These are phyloP conservation scores for Bondarzewia mesenterica DNA, from an alignment of 1,284 basidiomycete genomes.

Conservation along the genomic window DNA sequence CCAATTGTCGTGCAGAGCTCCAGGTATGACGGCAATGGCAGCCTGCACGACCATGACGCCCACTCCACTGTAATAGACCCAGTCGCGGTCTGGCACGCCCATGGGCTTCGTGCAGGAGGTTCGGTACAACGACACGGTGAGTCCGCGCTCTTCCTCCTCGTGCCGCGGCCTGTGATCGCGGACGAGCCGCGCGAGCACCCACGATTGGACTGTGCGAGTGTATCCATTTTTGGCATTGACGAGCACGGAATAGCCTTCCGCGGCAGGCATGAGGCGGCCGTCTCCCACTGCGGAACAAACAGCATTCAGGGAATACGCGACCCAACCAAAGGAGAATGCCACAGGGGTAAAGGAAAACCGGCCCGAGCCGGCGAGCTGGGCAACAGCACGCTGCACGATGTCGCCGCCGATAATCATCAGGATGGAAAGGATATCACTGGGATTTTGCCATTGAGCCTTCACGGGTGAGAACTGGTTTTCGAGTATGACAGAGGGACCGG, in stretches of 20 bases:
- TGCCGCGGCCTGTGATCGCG: conserved; percentile 16
- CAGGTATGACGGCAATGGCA: conserved; percentile 15
- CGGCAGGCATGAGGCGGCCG: conserved; percentile 21
- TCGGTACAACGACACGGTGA: conserved; percentile 16
- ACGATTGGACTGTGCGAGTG: conserved; percentile 20
- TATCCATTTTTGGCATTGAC: conserved; percentile 22
- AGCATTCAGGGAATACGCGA: conserved; percentile 25
- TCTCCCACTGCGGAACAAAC: conserved; percentile 21
- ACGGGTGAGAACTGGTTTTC: conserved; percentile 7
- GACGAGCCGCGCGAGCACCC: conserved; percentile 24
- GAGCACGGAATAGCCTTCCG: conserved; percentile 19
- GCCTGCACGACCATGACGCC: conserved; percentile 12
- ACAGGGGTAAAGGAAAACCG: conserved; percentile 21
- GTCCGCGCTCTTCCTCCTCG: conserved; percentile 8
- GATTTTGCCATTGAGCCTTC: conserved; percentile 21
- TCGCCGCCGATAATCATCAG: conserved; percentile 28
- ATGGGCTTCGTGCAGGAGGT: conserved; percentile 6
- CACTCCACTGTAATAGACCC: conserved; percentile 18
- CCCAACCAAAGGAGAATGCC: conserved; percentile 31
- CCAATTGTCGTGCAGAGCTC: conserved; percentile 13
- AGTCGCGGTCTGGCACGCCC: conserved; percentile 20
- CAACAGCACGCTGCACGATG: conserved; percentile 24
- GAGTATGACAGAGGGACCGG: background rate
- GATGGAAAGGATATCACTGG: conserved; percentile 21
- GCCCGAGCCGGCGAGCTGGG: conserved; percentile 21